Percentiles rank a stretch among this genome's conserved stretches.
These are phyloP conservation scores for Entomortierella lignicola DNA, from an alignment of 192 early-diverging fungal species.

Conservation along the genomic window DNA sequence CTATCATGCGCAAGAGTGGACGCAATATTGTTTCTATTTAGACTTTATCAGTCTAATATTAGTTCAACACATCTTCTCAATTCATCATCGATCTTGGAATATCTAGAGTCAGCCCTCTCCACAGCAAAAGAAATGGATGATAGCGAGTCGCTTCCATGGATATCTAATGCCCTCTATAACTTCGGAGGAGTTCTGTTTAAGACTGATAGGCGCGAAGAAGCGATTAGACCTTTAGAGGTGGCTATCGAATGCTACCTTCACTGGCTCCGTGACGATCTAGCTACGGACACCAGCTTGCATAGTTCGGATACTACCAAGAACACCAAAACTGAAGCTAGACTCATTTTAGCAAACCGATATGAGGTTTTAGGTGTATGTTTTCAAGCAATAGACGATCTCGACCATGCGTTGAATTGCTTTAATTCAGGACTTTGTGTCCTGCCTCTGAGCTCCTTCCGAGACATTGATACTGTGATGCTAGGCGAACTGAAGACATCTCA, in stretches of 20 bases:
- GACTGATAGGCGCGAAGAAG: constrained; percentile 24
- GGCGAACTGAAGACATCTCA: constrained; percentile 8
- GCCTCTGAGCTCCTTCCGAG: constrained; percentile 15
- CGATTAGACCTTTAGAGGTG: constrained; percentile 51
- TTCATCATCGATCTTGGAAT: not conserved
- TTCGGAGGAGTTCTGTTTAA: constrained; percentile 58
- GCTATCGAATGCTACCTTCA: constrained; percentile 13
- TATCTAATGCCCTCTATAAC: constrained; percentile 63
- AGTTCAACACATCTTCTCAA: not conserved
- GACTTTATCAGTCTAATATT: constrained; percentile 9
- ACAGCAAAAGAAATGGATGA: constrained; percentile 31
- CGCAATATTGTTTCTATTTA: constrained; percentile 35
- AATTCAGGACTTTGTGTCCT: constrained; percentile 22
- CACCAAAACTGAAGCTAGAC: not conserved
- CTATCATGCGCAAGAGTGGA: constrained; percentile 42
- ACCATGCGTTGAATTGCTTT: constrained; percentile 13
- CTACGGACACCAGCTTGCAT: not conserved
- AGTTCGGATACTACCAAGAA: not conserved
- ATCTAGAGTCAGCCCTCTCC: constrained; percentile 36
- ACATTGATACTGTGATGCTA: constrained; percentile 4
- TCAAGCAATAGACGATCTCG: constrained; percentile 12
- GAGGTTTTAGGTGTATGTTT: constrained; percentile 40
- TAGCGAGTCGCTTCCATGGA: constrained; percentile 61
- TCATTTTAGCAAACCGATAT: constrained; percentile 32
- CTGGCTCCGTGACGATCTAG: constrained; percentile 14